Evolutionary conservation across 2,329 filamentous ascomycete genomes (phyloP).

Genomic region (Aspergillus uvarum): DNA sequence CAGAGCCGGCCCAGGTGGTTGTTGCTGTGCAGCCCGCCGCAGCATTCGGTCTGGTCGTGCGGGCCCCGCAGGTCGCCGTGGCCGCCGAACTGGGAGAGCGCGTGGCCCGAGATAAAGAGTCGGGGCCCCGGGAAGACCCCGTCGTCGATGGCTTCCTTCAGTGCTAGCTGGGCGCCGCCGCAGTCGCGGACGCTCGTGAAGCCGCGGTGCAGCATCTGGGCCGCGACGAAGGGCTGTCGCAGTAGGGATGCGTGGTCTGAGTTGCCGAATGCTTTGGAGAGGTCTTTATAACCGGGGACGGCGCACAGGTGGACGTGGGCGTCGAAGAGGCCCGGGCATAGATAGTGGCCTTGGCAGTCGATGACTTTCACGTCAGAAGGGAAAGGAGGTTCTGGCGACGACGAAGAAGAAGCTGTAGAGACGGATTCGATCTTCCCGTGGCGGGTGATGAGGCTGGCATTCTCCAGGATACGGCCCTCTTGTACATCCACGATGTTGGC

Average conservation of each 20-base stretch:
- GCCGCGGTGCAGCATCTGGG: slow-evolving; percentile 55
- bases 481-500: slow-evolving; percentile 26
- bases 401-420: no score
- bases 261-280: slow-evolving; percentile 25
- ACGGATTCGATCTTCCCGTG: no score
- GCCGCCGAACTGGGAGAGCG: slow-evolving; percentile 59
- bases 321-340: slow-evolving; percentile 29
- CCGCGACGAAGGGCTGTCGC: slow-evolving; percentile 21
- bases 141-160: slow-evolving; percentile 57
- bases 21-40: slow-evolving; percentile 41
- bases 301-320: slow-evolving; percentile 29
- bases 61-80: slow-evolving; percentile 54
- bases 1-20: slow-evolving; percentile 45
- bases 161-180: slow-evolving; percentile 55
- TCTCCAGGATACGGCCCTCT: slow-evolving; percentile 14
- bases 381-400: no score
- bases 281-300: slow-evolving; percentile 23
- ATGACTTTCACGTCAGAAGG: slow-evolving; percentile 1
- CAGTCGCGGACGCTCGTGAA: slow-evolving; percentile 61
- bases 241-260: slow-evolving; percentile 24
- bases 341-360: slow-evolving; percentile 21
- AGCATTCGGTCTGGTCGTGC: slow-evolving; percentile 47
- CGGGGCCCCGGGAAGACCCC: slow-evolving; percentile 56
- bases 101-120: slow-evolving; percentile 56
- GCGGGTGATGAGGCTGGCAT: no score